Evolutionary conservation across 345 rosid genomes (phyloP), one percentile per base, ranked within the genome.

Genomic region (Sonneratia caseolaris): DNA sequence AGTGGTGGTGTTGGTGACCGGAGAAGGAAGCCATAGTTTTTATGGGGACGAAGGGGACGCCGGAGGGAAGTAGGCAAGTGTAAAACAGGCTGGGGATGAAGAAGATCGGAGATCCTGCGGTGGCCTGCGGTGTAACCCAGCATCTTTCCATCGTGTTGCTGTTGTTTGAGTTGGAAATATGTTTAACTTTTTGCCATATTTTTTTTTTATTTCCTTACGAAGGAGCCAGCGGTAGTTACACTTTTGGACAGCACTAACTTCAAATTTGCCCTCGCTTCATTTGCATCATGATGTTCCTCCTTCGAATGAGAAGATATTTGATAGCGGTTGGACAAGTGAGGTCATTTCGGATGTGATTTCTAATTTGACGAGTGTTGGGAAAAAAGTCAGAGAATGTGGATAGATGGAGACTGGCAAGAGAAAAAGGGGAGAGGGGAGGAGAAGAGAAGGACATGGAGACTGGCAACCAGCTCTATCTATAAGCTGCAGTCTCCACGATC

Each of bases 1-100:
- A 38, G 70, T 59, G 51, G 49, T 38, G 70, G 22, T 21, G 70
- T 45, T 38, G 47, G 69, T 38, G 15, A 45, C 24, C 70, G 70
- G 70, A 67, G 70, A 67, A 42, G 51, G 32, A 27, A 27, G 32
- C 70, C 70, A 67, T 67, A 6, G 64, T 59, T 59, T 59, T 59
- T 59, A 59, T 59, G 64, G 59, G n/a, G 59, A 18, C 7, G 59
- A 21, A 27, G 32, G 32, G 18, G 24, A 55, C 18, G 7, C 18
- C 36, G 35, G 64, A n/a, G 64, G 64, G 64, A 59, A 2, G 64
- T 40, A 0, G 43, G 43, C 13, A 59, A 59, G 64, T 59, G 64
- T 36, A 59, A 36, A 59, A n/a, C 64, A 59, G 64, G 64, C 36
- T n/a, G 64, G 64, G 64, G 64, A 59, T 59, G 64, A 59, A 59